phyloP scores from a whole-genome alignment of 2,329 filamentous ascomycete species.

The Microascus cirrosus region DNA sequence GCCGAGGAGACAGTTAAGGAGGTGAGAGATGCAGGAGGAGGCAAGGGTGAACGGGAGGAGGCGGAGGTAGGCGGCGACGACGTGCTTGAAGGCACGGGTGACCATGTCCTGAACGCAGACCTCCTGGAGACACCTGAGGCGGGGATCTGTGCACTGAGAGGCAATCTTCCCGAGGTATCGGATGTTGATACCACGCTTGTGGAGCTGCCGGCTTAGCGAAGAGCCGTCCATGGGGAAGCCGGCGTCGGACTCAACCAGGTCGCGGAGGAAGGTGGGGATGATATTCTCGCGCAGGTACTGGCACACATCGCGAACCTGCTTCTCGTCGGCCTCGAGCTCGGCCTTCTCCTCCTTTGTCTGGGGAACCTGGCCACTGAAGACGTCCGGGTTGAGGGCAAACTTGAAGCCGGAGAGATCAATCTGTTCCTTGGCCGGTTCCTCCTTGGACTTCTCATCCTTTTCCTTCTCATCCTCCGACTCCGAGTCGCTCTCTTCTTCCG shows the following conservation, averaged over 20 bases:
- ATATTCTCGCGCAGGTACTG: constrained; percentile 64
- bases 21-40: constrained; percentile 69
- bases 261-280: constrained; percentile 75
- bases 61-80: constrained; percentile 67
- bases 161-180: constrained; percentile 87
- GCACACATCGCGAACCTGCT: constrained; percentile 77
- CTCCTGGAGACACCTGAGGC: constrained; percentile 65
- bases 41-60: constrained; percentile 70
- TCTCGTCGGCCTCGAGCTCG: constrained; percentile 72
- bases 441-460: constrained; percentile 16
- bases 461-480: constrained; percentile 8
- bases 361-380: constrained; percentile 83
- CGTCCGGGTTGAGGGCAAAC: constrained; percentile 87
- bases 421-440: constrained; percentile 40
- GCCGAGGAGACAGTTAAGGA: constrained; percentile 89
- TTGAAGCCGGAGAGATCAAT: constrained; percentile 82
- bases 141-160: constrained; percentile 50
- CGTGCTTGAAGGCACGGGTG: constrained; percentile 89
- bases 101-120: constrained; percentile 88
- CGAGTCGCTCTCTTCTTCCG: constrained; percentile 2
- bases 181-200: constrained; percentile 96
- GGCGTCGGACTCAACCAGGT: constrained; percentile 83
- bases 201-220: constrained; percentile 76
- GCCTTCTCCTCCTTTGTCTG: constrained; percentile 85
- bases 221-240: constrained; percentile 98